These are phyloP conservation scores for Castanopsis chinensis DNA, from an alignment of 306 rosid species.

Conservation along the genomic window DNA sequence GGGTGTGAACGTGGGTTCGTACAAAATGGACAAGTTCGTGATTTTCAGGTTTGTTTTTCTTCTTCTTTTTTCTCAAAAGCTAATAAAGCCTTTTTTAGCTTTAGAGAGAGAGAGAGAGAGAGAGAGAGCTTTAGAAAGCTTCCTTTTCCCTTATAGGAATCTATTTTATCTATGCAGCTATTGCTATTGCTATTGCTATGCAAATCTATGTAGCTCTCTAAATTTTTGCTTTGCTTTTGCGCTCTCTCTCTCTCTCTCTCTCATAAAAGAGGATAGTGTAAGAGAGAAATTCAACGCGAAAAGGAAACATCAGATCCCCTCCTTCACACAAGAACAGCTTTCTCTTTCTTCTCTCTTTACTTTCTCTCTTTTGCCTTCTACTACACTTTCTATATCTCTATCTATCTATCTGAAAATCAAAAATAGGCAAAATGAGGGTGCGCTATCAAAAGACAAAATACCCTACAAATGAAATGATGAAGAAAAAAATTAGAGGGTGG, in stretches of 20 bases:
- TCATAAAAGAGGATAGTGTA: constrained; percentile 19
- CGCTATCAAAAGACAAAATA: background rate
- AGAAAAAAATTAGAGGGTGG: background rate
- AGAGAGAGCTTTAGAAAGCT: background rate
- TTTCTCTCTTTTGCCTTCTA: constrained; percentile 1
- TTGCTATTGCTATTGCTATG: no score
- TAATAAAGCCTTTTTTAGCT: no score
- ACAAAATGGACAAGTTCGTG: constrained; percentile 59
- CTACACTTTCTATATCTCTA: constrained; percentile 18
- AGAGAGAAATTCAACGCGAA: constrained; percentile 65
- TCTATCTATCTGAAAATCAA: constrained; percentile 7
- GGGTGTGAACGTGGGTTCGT: constrained; percentile 26
- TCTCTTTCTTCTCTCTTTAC: background rate
- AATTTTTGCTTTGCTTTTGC: background rate
- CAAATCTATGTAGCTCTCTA: no score
- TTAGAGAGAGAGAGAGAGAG: no score
- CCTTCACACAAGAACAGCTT: constrained; percentile 41
- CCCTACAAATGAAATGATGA: background rate
- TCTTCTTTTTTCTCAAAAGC: no score
- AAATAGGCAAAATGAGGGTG: background rate
- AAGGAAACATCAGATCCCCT: constrained; percentile 56
- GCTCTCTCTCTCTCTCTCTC: constrained; percentile 16
- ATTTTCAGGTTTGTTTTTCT: constrained; percentile 29
- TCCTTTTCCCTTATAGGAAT: constrained; percentile 14
- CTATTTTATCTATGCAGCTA: constrained; percentile 8